phyloP scores from a whole-genome alignment of 306 rosid genomes.

The Inga laurina region DNA sequence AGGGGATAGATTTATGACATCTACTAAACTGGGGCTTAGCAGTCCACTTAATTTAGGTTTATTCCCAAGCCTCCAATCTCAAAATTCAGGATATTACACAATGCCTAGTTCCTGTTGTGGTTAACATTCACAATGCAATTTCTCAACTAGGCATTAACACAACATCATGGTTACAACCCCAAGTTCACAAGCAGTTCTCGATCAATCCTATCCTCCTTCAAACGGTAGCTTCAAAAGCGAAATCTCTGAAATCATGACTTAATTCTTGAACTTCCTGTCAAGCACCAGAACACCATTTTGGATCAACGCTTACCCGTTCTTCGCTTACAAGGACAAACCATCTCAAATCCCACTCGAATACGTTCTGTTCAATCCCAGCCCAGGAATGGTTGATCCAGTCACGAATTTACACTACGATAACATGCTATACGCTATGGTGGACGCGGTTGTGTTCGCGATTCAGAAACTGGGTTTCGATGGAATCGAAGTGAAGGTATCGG shows the following conservation, averaged over 20 bases:
- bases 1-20: too few species aligned
- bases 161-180: slow-evolving; percentile 77
- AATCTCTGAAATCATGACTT: slow-evolving; percentile 55
- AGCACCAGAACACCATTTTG: slow-evolving; percentile 86
- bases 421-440: slow-evolving; percentile 92
- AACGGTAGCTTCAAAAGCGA: slow-evolving; percentile 83
- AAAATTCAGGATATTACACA: too few species aligned
- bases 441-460: slow-evolving; percentile 79
- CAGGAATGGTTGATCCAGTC: slow-evolving; percentile 79
- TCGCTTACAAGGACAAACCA: slow-evolving; percentile 78
- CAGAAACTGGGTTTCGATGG: slow-evolving; percentile 63
- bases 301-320: slow-evolving; percentile 92
- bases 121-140: slow-evolving; percentile 70
- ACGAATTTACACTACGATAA: slow-evolving; percentile 83
- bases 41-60: too few species aligned
- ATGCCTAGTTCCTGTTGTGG: slow-evolving; percentile 78
- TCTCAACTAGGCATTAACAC: slow-evolving; percentile 59
- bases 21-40: too few species aligned
- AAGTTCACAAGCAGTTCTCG: slow-evolving; percentile 71
- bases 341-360: slow-evolving; percentile 62
- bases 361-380: slow-evolving; percentile 63
- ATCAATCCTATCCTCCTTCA: slow-evolving; percentile 87
- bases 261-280: slow-evolving; percentile 62
- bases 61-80: too few species aligned
- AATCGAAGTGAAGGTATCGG: slow-evolving; percentile 82